Base-by-base conservation (phyloP, 306 rosid species). In the Senna siamea region DNA sequence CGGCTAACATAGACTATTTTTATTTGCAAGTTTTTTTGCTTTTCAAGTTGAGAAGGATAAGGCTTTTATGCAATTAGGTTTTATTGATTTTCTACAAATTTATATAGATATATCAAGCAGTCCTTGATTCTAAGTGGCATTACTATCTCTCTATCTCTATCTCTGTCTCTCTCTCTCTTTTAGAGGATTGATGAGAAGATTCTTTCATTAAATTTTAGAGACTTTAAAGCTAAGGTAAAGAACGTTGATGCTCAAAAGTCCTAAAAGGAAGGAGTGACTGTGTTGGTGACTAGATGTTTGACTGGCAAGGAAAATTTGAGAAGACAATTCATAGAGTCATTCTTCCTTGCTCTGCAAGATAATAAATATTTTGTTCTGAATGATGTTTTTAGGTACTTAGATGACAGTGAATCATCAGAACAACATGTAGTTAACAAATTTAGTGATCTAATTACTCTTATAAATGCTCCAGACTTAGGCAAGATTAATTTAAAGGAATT, bases 331-430 rank as follows among this genome's bases (percentile, higher is more conserved):
- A 86, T 81, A 0, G 93, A 90, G 75, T 90, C 91, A 4, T 90
- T 90, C 84, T 90, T 90, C 54, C 96, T 90, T 63, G 96, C 96
- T 56, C 96, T 93, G 18, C 96, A 90, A 73, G 93, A 86, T 71
- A 86, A 63, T 40, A 93, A 93, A 28, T 90, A 81, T 73, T 90
- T 86, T 76, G 93, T 90, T 78, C 75, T 88, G 68, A 90, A 88
- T 79, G 96, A 90, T 78, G 89, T 90, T 57, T 86, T 90, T 75
- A 79, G 93, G 87, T 90, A 77, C 72, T 75, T 90, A 22, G 96
- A 88, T 70, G 89, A 86, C 30, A 65, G 17, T 58, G 88, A 83
- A 67, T 64, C 72, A 30, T 83, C 81, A 30, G 83, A 81, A 66
- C 73, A 32, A 28, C 81, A 57, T 79, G 65, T 78, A 19, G 63